Conservation (phyloP, 2,329 filamentous ascomycete species). For the Neofusicoccum laricinum region DNA sequence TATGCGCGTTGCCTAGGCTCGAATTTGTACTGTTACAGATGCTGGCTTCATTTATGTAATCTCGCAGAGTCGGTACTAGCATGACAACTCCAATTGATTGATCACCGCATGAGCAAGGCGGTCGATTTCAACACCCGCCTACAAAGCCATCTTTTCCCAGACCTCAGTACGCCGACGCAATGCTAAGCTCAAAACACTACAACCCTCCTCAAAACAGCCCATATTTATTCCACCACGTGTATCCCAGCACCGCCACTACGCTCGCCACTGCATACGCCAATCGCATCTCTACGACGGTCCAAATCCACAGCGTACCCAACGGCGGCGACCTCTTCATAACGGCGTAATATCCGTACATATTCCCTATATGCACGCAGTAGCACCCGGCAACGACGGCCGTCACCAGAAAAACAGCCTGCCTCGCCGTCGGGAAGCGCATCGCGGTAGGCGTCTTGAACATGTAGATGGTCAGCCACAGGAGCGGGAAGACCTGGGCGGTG, state of each 20-base stretch:
- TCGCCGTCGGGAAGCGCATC: conserved; percentile 42
- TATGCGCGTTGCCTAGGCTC: no score
- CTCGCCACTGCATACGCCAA: conserved; percentile 63
- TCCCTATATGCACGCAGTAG: conserved; percentile 79
- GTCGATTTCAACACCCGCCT: no score
- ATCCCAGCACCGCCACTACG: conserved; percentile 49
- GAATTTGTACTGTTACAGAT: no score
- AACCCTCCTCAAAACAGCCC: conserved; percentile 36
- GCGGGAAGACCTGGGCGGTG: conserved; percentile 44
- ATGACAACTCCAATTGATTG: no score
- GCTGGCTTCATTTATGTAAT: no score
- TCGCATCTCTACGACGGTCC: conserved; percentile 84
- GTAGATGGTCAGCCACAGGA: conserved; percentile 46
- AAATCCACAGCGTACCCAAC: conserved; percentile 86
- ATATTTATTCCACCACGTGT: conserved; percentile 56
- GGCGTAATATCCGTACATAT: conserved; percentile 75
- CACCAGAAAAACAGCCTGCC: conserved; percentile 59
- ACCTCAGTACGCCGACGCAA: not conserved
- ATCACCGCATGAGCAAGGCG: no score
- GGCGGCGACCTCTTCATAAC: conserved; percentile 92
- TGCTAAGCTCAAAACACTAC: not conserved
- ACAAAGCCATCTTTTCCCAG: no score
- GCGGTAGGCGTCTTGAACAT: conserved; percentile 41
- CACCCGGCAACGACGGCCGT: conserved; percentile 64
- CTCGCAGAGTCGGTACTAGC: no score